These are phyloP conservation scores for Allomyces macrogynus DNA, from an alignment of 192 early-diverging fungal species.

Conservation along the genomic window DNA sequence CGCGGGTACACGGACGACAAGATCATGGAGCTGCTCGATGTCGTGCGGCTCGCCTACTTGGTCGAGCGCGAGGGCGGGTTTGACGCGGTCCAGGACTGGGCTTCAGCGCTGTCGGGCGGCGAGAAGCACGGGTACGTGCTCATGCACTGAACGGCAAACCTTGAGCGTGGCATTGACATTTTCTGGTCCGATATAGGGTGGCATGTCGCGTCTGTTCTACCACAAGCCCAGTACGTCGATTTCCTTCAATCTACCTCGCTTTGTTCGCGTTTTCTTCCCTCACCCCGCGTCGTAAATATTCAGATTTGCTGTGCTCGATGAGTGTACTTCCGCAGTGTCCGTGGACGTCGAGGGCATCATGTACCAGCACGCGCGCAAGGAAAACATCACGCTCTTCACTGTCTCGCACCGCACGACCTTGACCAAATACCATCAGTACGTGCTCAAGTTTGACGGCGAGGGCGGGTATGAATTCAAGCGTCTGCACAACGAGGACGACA, in stretches of 20 bases:
- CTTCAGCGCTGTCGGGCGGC: constrained; percentile 84
- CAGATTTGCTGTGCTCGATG: constrained; percentile 24
- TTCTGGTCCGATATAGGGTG: constrained; percentile 26
- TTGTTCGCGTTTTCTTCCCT: too few species aligned
- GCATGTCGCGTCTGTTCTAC: constrained; percentile 93
- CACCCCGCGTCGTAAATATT: too few species aligned
- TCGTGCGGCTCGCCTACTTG: constrained; percentile 63
- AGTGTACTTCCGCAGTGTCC: constrained; percentile 61
- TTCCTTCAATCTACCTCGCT: too few species aligned
- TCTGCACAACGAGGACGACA: too few species aligned
- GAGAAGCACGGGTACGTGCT: constrained; percentile 66
- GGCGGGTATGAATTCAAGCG: constrained; percentile 29
- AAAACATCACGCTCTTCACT: constrained; percentile 40
- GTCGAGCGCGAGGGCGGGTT: constrained; percentile 82
- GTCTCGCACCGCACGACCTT: constrained; percentile 31
- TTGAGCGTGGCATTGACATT: too few species aligned
- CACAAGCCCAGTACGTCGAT: constrained; percentile 68
- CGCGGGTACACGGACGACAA: constrained; percentile 54
- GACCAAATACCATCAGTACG: constrained; percentile 31
- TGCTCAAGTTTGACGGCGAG: constrained; percentile 40
- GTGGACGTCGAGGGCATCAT: constrained; percentile 63
- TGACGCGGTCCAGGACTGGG: constrained; percentile 72
- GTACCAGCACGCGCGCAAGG: constrained; percentile 31
- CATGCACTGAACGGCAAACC: too few species aligned
- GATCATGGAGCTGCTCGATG: constrained; percentile 52